Evolutionary conservation across 371 early-diverging fungal genomes (phyloP).

Genomic region (Vairimorpha necatrix): DNA sequence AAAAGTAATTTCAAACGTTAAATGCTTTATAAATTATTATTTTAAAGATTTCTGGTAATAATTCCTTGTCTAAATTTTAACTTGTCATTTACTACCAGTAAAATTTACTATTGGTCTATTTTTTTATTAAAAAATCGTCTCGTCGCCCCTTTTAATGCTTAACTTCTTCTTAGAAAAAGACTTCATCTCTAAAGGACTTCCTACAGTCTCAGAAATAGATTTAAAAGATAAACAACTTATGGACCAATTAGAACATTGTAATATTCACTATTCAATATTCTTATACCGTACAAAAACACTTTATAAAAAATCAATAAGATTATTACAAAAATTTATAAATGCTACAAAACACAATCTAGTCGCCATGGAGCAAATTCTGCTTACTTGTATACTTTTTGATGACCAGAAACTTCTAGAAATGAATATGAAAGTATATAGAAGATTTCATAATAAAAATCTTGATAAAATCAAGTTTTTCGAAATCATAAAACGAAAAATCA

Average conservation of each 20-base stretch:
- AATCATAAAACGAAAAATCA: background rate
- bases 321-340: background rate
- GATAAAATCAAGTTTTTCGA: background rate
- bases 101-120: no score
- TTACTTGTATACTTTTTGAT: conserved; percentile 1
- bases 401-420: background rate
- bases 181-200: background rate
- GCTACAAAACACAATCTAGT: background rate
- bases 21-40: no score
- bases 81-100: no score
- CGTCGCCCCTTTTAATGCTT: no score
- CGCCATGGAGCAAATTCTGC: background rate
- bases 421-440: background rate
- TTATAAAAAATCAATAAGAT: conserved; percentile 1
- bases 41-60: no score
- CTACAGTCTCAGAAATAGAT: background rate
- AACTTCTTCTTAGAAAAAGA: background rate
- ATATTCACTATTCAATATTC: conserved; percentile 1
- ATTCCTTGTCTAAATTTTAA: no score
- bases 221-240: background rate
- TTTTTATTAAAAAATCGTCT: no score
- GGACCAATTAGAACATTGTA: background rate
- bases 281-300: background rate
- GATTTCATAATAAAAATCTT: background rate
- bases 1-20: no score